Conservation (phyloP, 2,329 filamentous ascomycete species). For the Fusarium burgessii region DNA sequence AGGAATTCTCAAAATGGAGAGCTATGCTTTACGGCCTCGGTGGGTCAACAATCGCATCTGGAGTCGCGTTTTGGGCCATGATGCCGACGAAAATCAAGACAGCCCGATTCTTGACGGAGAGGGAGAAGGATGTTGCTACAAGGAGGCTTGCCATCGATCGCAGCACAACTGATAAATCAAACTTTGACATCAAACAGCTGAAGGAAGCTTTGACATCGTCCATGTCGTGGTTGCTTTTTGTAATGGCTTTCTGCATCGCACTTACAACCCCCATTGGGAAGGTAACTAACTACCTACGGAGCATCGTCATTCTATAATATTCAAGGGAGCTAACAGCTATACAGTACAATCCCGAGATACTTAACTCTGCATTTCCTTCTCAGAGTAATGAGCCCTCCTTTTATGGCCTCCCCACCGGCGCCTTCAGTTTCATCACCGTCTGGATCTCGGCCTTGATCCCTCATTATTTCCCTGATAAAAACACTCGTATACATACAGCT, state of each 20-base stretch:
- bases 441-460: slow-evolving; percentile 40
- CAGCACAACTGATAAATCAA: slow-evolving; percentile 27
- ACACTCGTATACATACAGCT: slow-evolving; percentile 36
- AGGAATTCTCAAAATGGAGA: slow-evolving; percentile 25
- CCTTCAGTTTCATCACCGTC: slow-evolving; percentile 31
- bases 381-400: slow-evolving; percentile 28
- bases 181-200: slow-evolving; percentile 38
- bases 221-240: slow-evolving; percentile 36
- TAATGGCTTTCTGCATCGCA: slow-evolving; percentile 43
- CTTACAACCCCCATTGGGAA: slow-evolving; percentile 44
- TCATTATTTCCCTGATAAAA: slow-evolving; percentile 11
- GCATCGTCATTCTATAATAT: no score
- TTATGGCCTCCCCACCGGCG: slow-evolving; percentile 33
- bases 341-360: slow-evolving; percentile 24
- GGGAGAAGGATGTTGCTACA: slow-evolving; percentile 34
- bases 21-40: slow-evolving; percentile 44
- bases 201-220: slow-evolving; percentile 37
- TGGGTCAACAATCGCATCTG: slow-evolving; percentile 22
- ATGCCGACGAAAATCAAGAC: slow-evolving; percentile 30
- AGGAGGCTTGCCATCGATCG: slow-evolving; percentile 40
- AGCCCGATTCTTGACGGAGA: slow-evolving; percentile 8
- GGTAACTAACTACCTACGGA: neutral
- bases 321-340: neutral
- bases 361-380: slow-evolving; percentile 25
- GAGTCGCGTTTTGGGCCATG: slow-evolving; percentile 14